Evolutionary conservation across 2,329 filamentous ascomycete genomes (phyloP), one percentile per base, ranked within the genome.

Genomic region (Fusarium nurragi): DNA sequence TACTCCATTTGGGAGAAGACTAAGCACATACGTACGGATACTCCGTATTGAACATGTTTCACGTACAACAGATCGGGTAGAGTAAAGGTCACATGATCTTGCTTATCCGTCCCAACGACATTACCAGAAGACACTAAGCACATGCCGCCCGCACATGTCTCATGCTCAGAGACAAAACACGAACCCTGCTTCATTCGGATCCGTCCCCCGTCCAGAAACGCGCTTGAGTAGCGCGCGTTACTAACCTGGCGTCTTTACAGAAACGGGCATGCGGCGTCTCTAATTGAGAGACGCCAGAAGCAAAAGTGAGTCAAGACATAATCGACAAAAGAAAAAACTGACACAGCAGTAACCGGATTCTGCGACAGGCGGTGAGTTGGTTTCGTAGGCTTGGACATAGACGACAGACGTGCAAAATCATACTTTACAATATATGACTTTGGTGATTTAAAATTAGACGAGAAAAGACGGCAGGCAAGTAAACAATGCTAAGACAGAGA

Each of bases 401-500:
- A 45, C n/a, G 8, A 28, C 13, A 44, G 52, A 55, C 19, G 30
- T 21, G 23, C 46, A 39, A 49, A 55, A 54, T 6, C 44, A 47
- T 34, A 14, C n/a, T 32, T 37, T 39, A 60, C 32, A 21, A 14
- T 34, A 44, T 43, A 34, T 13, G n/a, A 56, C 25, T 62, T 55
- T 21, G 36, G 46, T 40, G 22, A 44, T 37, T 62, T 18, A 51
- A 30, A 44, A 50, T 41, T 54, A 61, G 40, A 48, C 23, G 41
- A 41, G 26, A 51, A 59, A 45, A 69, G 48, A 57, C 43, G 26
- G 40, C 34, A 54, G 36, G 38, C 54, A 19, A 62, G 16, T 40
- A 55, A 61, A 65, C 37, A 45, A 47, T 49, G 64, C 57, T 48
- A 43, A 50, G n/a, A 5, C n/a, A 63, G 32, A 34, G 32, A 64